Conservation (phyloP, 306 rosid genomes). For the Pyrus pyrifolia region DNA sequence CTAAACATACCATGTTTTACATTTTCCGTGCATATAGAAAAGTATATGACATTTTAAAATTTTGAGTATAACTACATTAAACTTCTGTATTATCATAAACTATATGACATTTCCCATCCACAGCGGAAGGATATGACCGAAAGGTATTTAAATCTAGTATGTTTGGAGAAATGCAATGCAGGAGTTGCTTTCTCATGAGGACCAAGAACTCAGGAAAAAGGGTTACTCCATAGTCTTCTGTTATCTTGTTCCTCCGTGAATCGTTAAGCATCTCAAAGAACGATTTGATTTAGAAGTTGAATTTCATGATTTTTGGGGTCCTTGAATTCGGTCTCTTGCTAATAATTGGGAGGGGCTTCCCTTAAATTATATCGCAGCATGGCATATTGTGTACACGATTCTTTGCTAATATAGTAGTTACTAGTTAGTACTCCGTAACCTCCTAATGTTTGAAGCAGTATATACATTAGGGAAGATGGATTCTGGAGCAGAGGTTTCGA, state of each 20-base stretch:
- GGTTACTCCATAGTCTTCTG: not conserved
- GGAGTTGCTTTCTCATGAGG: not conserved
- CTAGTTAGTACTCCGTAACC: not conserved
- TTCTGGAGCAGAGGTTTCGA: not conserved
- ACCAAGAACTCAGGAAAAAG: not conserved
- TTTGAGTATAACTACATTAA: not conserved
- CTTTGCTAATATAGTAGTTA: not conserved
- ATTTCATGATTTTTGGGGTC: not conserved
- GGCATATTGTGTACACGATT: not conserved
- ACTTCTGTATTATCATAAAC: not conserved
- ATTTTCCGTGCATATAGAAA: not conserved
- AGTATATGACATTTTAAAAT: not conserved
- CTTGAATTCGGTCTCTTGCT: not conserved
- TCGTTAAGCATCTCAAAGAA: not conserved
- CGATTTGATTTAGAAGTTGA: not conserved
- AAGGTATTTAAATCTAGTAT: not conserved
- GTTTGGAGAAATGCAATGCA: not conserved
- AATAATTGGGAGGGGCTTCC: not conserved
- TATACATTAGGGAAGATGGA: not conserved
- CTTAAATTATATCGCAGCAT: not conserved
- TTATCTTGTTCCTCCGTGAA: not conserved
- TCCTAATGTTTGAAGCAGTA: too few relatives aligned
- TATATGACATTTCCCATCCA: not conserved
- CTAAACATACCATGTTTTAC: not conserved
- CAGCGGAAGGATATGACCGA: not conserved